Conservation (phyloP, 768 basidiomycete genomes). For the Roridomyces roridus region DNA sequence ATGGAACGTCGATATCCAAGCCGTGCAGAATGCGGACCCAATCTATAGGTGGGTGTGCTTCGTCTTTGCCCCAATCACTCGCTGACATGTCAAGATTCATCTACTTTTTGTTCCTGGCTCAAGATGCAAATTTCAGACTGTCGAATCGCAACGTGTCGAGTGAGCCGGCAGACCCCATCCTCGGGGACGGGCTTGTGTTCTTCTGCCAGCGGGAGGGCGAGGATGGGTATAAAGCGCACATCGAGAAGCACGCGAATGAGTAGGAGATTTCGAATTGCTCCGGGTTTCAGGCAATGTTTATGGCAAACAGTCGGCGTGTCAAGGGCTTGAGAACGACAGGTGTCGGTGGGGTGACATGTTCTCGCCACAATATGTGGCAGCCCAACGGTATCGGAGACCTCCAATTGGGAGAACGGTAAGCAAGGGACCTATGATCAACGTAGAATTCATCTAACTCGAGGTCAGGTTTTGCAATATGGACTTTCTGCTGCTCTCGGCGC, state of each 20-base stretch:
- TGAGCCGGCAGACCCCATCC: neutral
- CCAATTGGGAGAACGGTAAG: conserved; percentile 23
- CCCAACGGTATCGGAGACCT: conserved; percentile 19
- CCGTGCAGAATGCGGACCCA: neutral
- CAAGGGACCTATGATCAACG: neutral
- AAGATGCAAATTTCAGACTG: neutral
- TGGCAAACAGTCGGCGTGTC: neutral
- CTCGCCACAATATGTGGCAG: conserved; percentile 13
- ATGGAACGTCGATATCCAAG: conserved; percentile 7
- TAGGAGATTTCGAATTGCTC: neutral
- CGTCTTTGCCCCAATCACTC: neutral
- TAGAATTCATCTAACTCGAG: no score
- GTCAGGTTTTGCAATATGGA: conserved; percentile 28
- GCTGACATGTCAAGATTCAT: neutral
- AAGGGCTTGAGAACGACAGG: conserved; percentile 1
- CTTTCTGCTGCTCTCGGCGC: conserved; percentile 10
- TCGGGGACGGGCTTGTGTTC: neutral
- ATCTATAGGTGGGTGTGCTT: neutral
- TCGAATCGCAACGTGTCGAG: neutral
- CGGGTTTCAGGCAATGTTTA: neutral
- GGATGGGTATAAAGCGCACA: neutral
- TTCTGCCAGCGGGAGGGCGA: neutral
- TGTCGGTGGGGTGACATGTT: neutral
- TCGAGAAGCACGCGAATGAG: neutral
- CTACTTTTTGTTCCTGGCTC: neutral